Evolutionary conservation across 2,329 filamentous ascomycete genomes (phyloP).

Genomic region (Ascochyta viciae-villosae): DNA sequence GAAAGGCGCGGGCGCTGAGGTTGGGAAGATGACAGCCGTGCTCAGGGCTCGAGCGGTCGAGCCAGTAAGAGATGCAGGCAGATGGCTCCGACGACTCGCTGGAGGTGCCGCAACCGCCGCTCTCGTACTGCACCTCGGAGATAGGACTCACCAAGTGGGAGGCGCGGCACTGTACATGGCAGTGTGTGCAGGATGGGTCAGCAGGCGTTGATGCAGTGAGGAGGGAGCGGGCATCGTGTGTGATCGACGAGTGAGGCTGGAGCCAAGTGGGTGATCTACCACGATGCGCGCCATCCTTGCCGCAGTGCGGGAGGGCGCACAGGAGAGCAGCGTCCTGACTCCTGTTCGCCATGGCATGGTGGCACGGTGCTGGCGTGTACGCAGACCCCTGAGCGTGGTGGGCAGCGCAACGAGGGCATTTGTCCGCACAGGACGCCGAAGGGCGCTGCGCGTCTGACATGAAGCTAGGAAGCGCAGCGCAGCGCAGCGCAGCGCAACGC

Average conservation of each 20-base stretch:
- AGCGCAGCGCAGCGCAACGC: neutral
- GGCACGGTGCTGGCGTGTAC: too few species aligned
- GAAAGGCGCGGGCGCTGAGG: conserved; percentile 20
- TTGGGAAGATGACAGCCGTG: conserved; percentile 21
- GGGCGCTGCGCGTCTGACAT: neutral
- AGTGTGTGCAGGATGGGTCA: too few species aligned
- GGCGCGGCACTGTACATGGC: neutral
- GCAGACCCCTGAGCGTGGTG: too few species aligned
- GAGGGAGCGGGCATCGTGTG: neutral
- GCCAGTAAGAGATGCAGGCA: conserved; percentile 40
- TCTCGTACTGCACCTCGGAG: neutral
- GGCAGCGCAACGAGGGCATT: too few species aligned
- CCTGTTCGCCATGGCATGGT: too few species aligned
- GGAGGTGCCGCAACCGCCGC: neutral
- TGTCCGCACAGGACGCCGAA: conserved; percentile 5
- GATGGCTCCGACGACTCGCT: conserved; percentile 24
- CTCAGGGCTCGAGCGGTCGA: conserved; percentile 24
- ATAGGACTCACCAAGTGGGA: neutral
- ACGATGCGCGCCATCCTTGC: conserved; percentile 27
- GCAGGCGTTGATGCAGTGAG: neutral
- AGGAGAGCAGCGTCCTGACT: conserved; percentile 37
- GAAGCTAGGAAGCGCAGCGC: neutral
- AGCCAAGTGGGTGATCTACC: conserved; percentile 37
- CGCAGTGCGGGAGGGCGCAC: conserved; percentile 39
- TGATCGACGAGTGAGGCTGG: conserved; percentile 49